phyloP scores from a whole-genome alignment of 2,329 filamentous ascomycete genomes.

The Lasiodiplodia sp. region DNA sequence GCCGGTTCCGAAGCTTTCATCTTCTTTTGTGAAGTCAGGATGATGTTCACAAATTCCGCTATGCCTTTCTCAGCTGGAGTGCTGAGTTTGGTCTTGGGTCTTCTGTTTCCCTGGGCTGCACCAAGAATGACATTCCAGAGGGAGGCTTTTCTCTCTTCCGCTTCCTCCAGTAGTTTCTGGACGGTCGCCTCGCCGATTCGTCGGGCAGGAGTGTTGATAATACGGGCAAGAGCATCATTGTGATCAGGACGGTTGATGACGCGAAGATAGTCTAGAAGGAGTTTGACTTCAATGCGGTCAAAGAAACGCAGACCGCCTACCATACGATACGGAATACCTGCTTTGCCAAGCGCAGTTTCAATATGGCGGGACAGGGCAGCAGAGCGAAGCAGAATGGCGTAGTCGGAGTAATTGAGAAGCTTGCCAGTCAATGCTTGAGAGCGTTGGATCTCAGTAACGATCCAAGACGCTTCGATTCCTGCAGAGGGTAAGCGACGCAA shows the following conservation, averaged over 20 bases:
- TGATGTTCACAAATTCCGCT: slow-evolving; percentile 64
- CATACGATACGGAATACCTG: slow-evolving; percentile 89
- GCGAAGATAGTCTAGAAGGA: slow-evolving; percentile 85
- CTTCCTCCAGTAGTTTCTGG: slow-evolving; percentile 76
- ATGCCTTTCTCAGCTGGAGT: slow-evolving; percentile 65
- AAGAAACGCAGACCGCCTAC: slow-evolving; percentile 91
- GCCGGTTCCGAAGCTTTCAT: slow-evolving; percentile 53
- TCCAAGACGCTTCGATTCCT: slow-evolving; percentile 82
- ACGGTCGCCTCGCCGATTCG: slow-evolving; percentile 82
- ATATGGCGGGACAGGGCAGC: slow-evolving; percentile 84
- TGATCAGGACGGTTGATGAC: slow-evolving; percentile 85
- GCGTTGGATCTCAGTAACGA: slow-evolving; percentile 82
- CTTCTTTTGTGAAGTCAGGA: slow-evolving; percentile 64
- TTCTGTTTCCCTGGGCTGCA: slow-evolving; percentile 60
- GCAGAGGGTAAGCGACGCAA: slow-evolving; percentile 76
- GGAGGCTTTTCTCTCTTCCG: slow-evolving; percentile 71
- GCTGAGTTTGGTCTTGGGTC: slow-evolving; percentile 61
- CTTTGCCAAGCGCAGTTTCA: slow-evolving; percentile 79
- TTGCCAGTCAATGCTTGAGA: slow-evolving; percentile 73
- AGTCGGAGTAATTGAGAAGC: slow-evolving; percentile 76
- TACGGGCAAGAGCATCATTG: slow-evolving; percentile 82
- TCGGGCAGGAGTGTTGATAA: slow-evolving; percentile 84
- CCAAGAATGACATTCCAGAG: slow-evolving; percentile 79
- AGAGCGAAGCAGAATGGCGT: slow-evolving; percentile 87
- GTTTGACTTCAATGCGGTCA: slow-evolving; percentile 87